These are phyloP conservation scores for Lentinula sp. DNA, from an alignment of 768 basidiomycete genomes.

Conservation along the genomic window DNA sequence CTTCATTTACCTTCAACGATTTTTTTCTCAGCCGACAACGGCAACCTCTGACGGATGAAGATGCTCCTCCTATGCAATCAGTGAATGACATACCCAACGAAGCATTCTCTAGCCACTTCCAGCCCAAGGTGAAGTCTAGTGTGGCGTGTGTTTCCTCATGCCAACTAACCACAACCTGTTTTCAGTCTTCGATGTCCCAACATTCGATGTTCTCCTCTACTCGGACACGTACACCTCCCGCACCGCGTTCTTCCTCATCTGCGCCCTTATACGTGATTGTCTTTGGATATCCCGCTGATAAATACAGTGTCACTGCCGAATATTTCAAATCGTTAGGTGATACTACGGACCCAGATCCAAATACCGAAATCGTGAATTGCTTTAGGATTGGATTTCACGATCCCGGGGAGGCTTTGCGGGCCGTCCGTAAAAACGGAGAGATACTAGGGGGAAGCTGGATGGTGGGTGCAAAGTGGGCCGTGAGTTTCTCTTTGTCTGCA, in stretches of 20 bases:
- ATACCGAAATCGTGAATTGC: slow-evolving; percentile 69
- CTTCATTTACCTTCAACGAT: background rate
- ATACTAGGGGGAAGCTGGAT: slow-evolving; percentile 70
- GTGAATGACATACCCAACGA: slow-evolving; percentile 72
- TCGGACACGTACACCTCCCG: slow-evolving; percentile 20
- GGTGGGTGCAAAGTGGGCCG: slow-evolving; percentile 85
- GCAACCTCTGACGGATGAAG: slow-evolving; percentile 54
- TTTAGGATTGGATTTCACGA: slow-evolving; percentile 74
- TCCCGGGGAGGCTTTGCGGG: slow-evolving; percentile 68
- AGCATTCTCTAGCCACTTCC: slow-evolving; percentile 38
- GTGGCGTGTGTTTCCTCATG: background rate
- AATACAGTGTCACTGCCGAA: slow-evolving; percentile 63
- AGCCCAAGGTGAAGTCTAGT: slow-evolving; percentile 35
- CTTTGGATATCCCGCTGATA: slow-evolving; percentile 85
- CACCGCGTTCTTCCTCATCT: slow-evolving; percentile 15
- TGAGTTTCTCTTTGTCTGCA: slow-evolving; percentile 30
- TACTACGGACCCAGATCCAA: slow-evolving; percentile 60
- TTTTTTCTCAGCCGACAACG: slow-evolving; percentile 36
- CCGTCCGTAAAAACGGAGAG: slow-evolving; percentile 80
- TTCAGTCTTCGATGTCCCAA: background rate
- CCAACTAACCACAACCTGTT: background rate
- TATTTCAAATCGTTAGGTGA: slow-evolving; percentile 73
- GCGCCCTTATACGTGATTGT: slow-evolving; percentile 65
- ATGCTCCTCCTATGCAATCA: slow-evolving; percentile 74
- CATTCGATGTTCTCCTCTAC: slow-evolving; percentile 27